A percentile compares a stretch with the other conserved stretches of the same genome.
Conservation (phyloP, 192 early-diverging fungal genomes). For the Obelidium mucronatum region DNA sequence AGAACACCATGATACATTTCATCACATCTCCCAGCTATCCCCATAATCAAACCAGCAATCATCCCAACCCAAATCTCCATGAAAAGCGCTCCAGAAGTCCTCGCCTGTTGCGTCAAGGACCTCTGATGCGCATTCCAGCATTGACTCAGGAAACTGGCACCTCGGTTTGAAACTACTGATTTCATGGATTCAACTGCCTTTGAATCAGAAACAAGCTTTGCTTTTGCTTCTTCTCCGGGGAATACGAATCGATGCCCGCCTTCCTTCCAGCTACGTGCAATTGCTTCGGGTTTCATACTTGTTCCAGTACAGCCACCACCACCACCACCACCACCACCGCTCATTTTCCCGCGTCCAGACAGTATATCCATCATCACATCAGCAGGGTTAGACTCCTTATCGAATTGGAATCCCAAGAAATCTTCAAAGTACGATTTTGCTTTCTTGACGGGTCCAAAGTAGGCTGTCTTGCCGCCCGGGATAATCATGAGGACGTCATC, state of each 20-base stretch:
- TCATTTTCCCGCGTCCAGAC: not conserved
- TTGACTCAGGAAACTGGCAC: slow-evolving; percentile 32
- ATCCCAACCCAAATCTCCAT: slow-evolving; percentile 28
- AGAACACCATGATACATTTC: slow-evolving; percentile 36
- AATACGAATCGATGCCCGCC: not conserved
- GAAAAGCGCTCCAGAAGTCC: not conserved
- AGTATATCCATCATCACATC: slow-evolving; percentile 56
- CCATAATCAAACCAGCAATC: slow-evolving; percentile 32
- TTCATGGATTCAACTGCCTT: not conserved
- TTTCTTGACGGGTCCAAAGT: slow-evolving; percentile 40
- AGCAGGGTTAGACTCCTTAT: slow-evolving; percentile 28
- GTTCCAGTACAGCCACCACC: no score
- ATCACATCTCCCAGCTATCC: slow-evolving; percentile 12
- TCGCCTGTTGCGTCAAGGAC: slow-evolving; percentile 6
- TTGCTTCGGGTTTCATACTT: not conserved
- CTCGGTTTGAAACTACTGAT: not conserved
- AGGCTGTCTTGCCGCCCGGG: slow-evolving; percentile 68
- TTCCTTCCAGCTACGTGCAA: slow-evolving; percentile 16
- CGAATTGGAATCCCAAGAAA: not conserved
- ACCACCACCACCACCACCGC: not conserved
- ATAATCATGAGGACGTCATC: slow-evolving; percentile 76
- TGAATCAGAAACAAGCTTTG: not conserved
- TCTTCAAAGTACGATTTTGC: slow-evolving; percentile 38
- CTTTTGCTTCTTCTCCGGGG: not conserved
- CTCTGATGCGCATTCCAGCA: slow-evolving; percentile 23